A percentile compares a stretch with the other conserved stretches of the same genome.
Evolutionary conservation across 2,329 filamentous ascomycete species (phyloP).

Genomic region (Diaporthe ilicicola): DNA sequence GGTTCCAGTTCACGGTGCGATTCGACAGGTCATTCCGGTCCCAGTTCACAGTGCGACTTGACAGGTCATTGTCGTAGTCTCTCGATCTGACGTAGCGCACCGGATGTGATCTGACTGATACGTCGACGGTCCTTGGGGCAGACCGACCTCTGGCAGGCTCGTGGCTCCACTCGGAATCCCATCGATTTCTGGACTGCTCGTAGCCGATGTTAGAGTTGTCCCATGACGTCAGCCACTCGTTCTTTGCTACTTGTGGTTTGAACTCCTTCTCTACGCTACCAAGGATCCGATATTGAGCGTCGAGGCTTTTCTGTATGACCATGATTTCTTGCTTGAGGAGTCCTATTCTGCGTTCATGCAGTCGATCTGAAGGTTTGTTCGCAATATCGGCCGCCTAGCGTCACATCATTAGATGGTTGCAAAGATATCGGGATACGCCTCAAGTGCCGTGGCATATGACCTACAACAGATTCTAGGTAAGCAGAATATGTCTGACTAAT

Average conservation of each 20-base stretch:
- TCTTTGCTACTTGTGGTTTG: not conserved
- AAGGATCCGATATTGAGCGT: not conserved
- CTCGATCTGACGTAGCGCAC: not conserved
- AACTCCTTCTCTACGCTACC: not conserved
- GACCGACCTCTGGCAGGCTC: not conserved
- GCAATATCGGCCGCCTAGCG: not conserved
- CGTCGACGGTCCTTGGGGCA: not conserved
- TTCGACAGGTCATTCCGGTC: not conserved
- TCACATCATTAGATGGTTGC: not conserved
- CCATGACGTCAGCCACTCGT: too few relatives aligned
- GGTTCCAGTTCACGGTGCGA: not conserved
- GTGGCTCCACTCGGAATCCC: not conserved
- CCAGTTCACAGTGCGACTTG: not conserved
- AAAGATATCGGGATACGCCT: too few relatives aligned
- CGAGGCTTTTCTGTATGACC: not conserved
- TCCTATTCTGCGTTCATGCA: not conserved
- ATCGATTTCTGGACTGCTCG: not conserved
- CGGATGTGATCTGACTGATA: not conserved
- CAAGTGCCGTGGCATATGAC: not conserved
- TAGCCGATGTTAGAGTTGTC: not conserved
- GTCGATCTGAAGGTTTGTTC: not conserved
- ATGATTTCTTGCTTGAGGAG: not conserved
- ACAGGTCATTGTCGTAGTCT: not conserved
- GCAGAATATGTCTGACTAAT: constrained; percentile 53
- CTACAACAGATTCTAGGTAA: constrained; percentile 49